phyloP scores from a whole-genome alignment of 2,329 filamentous ascomycete species.

The Colletotrichum costaricense region DNA sequence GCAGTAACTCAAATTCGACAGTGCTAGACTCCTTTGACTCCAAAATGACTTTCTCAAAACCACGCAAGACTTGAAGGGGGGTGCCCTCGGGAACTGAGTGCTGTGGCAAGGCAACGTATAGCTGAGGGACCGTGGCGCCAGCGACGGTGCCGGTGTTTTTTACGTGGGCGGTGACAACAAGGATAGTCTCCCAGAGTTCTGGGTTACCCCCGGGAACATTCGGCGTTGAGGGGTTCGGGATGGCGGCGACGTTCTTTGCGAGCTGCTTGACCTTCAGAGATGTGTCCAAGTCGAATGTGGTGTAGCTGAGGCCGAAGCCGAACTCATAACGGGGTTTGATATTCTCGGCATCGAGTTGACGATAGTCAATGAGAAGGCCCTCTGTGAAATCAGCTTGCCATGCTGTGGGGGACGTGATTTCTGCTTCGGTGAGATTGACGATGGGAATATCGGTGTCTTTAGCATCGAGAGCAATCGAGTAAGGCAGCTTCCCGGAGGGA shows the following conservation, averaged over 20 bases:
- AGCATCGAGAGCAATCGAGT: slow-evolving; percentile 60
- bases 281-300: slow-evolving; percentile 65
- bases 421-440: slow-evolving; percentile 65
- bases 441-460: slow-evolving; percentile 57
- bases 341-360: slow-evolving; percentile 60
- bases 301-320: slow-evolving; percentile 76
- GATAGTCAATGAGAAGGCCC: slow-evolving; percentile 66
- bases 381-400: slow-evolving; percentile 63
- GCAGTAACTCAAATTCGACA: slow-evolving; percentile 65
- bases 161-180: slow-evolving; percentile 67
- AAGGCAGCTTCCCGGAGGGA: slow-evolving; percentile 61
- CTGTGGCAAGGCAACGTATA: slow-evolving; percentile 60
- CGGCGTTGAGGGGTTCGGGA: slow-evolving; percentile 49
- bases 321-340: slow-evolving; percentile 68
- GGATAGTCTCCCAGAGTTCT: slow-evolving; percentile 58
- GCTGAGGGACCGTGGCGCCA: slow-evolving; percentile 75
- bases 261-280: slow-evolving; percentile 54
- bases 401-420: slow-evolving; percentile 67
- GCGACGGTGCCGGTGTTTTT: slow-evolving; percentile 71
- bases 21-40: slow-evolving; percentile 56
- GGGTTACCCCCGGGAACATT: slow-evolving; percentile 55
- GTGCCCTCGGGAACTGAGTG: slow-evolving; percentile 38
- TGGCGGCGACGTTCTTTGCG: slow-evolving; percentile 46
- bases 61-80: slow-evolving; percentile 70
- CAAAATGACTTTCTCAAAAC: slow-evolving; percentile 72